A percentile compares a stretch with the other conserved stretches of the same genome.
Evolutionary conservation across 2,329 filamentous ascomycete genomes (phyloP).

Genomic region (Diaporthe citri): DNA sequence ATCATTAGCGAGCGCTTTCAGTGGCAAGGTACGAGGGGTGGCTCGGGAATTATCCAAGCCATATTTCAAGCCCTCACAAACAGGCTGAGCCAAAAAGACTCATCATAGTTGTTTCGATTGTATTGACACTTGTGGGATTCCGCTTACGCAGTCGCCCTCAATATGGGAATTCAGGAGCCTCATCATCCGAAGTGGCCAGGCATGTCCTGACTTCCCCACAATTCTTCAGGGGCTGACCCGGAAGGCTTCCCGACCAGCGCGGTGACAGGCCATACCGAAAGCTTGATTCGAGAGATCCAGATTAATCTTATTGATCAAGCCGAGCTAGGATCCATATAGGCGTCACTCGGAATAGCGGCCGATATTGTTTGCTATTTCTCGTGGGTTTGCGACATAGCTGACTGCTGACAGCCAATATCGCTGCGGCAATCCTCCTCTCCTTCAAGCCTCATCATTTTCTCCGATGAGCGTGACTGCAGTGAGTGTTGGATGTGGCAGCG

Average conservation of each 20-base stretch:
- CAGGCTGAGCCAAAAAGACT: neutral
- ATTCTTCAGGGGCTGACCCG: slow-evolving; percentile 26
- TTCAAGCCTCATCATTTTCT: neutral
- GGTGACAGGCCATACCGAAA: slow-evolving; percentile 18
- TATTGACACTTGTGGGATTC: slow-evolving; percentile 12
- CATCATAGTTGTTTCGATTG: slow-evolving; percentile 20
- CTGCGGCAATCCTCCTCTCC: neutral
- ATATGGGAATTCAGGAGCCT: slow-evolving; percentile 15
- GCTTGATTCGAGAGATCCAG: slow-evolving; percentile 16
- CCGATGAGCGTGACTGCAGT: neutral
- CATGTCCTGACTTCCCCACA: slow-evolving; percentile 13
- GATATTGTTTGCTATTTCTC: slow-evolving; percentile 9
- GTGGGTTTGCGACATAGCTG: neutral
- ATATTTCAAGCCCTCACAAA: slow-evolving; percentile 2
- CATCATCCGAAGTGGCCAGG: slow-evolving; percentile 25
- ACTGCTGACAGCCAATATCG: neutral
- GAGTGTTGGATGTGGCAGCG: neutral
- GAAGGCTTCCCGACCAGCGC: neutral
- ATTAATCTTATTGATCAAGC: neutral
- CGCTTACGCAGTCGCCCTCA: neutral
- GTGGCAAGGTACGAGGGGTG: neutral
- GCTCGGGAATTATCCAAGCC: slow-evolving; percentile 2
- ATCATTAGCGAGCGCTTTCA: neutral
- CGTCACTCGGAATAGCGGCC: slow-evolving; percentile 2
- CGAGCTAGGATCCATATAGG: neutral